Percentiles rank a stretch among this genome's conserved stretches.
These are phyloP conservation scores for Penicillium coffeae DNA, from an alignment of 495 filamentous ascomycete species.

Conservation along the genomic window DNA sequence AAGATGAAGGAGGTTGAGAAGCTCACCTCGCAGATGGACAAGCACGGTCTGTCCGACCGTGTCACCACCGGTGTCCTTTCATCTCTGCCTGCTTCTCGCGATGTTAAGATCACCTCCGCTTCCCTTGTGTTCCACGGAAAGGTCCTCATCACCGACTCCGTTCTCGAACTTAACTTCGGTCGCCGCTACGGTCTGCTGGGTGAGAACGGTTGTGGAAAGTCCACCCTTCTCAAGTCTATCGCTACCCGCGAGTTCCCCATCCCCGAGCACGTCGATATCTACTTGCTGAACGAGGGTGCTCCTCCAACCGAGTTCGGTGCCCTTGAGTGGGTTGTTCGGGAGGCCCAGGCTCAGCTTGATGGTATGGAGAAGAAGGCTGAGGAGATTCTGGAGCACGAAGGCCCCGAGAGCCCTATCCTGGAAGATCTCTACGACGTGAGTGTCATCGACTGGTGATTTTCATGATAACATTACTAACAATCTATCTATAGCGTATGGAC, in stretches of 20 bases:
- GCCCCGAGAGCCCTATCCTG: conserved; percentile 85
- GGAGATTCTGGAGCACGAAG: conserved; percentile 83
- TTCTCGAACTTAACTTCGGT: conserved; percentile 87
- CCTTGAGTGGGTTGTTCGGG: conserved; percentile 92
- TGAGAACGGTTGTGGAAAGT: conserved; percentile 99
- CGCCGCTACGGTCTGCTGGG: conserved; percentile 92
- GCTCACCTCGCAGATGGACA: conserved; percentile 84
- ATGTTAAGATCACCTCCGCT: conserved; percentile 93
- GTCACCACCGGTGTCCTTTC: conserved; percentile 97
- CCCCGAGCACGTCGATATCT: conserved; percentile 96
- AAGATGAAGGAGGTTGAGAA: conserved; percentile 81
- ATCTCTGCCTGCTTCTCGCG: conserved; percentile 75
- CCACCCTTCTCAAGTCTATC: conserved; percentile 92
- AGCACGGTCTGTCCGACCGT: conserved; percentile 92
- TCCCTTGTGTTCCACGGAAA: conserved; percentile 96
- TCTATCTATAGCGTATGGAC: conserved; percentile 80
- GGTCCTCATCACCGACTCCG: conserved; percentile 89
- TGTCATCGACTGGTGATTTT: conserved; percentile 6
- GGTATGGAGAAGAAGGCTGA: conserved; percentile 84
- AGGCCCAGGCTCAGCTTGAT: conserved; percentile 92
- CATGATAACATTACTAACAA: conserved; percentile 25
- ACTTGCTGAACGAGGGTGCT: conserved; percentile 97
- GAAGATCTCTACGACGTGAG: conserved; percentile 95
- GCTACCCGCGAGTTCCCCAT: conserved; percentile 90
- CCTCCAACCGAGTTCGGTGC: conserved; percentile 83